Conservation (phyloP, 306 rosid species). For the Ammopiptanthus mongolicus region DNA sequence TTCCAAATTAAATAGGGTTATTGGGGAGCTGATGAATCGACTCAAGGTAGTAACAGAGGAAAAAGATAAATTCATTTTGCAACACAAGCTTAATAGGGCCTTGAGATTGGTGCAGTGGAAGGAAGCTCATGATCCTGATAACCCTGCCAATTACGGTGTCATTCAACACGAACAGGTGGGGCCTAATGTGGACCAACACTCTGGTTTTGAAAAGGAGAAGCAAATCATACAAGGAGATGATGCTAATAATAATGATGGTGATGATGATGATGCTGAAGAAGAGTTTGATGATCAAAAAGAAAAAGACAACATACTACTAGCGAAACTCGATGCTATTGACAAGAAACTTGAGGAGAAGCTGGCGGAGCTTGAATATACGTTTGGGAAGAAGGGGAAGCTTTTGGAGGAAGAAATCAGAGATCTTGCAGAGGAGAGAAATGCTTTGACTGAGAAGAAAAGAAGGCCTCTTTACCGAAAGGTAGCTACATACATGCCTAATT, state of each 20-base stretch:
- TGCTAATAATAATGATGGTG: no score
- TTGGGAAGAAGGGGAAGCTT: constrained; percentile 86
- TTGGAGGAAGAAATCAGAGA: constrained; percentile 91
- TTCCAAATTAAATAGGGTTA: no score
- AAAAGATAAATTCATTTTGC: constrained; percentile 74
- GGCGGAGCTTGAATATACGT: constrained; percentile 77
- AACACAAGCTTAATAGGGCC: constrained; percentile 81
- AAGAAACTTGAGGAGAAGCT: constrained; percentile 81
- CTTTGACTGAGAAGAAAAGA: constrained; percentile 81
- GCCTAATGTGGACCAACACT: constrained; percentile 42
- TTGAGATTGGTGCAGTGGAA: constrained; percentile 78
- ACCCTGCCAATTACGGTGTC: constrained; percentile 76
- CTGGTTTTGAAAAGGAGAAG: constrained; percentile 53
- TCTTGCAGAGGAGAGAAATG: constrained; percentile 96
- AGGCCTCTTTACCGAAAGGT: constrained; percentile 82
- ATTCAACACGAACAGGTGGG: constrained; percentile 51
- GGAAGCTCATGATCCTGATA: constrained; percentile 84
- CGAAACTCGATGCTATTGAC: constrained; percentile 79
- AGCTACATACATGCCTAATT: background rate
- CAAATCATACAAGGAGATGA: constrained; percentile 31
- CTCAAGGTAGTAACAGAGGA: constrained; percentile 65
- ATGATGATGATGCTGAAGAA: constrained; percentile 51
- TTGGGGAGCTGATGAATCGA: constrained; percentile 79
- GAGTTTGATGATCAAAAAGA: constrained; percentile 94
- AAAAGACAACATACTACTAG: constrained; percentile 66